These are phyloP conservation scores for Mycena haematopus DNA, from an alignment of 768 basidiomycete genomes.

Conservation along the genomic window DNA sequence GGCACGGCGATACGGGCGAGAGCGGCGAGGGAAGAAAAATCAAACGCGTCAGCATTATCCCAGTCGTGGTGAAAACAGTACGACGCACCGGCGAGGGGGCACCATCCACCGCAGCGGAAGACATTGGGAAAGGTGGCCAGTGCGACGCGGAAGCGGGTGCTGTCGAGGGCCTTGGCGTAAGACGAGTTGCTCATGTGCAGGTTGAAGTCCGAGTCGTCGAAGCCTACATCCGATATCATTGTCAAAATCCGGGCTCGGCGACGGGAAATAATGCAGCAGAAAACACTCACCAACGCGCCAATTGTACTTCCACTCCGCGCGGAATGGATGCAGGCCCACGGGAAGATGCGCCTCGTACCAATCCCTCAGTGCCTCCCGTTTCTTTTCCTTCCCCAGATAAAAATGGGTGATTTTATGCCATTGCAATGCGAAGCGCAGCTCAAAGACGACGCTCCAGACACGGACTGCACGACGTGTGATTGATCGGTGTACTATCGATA, in stretches of 20 bases:
- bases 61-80: too few relatives aligned
- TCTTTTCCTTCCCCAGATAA: slow-evolving; percentile 35
- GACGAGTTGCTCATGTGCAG: slow-evolving; percentile 82
- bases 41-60: too few relatives aligned
- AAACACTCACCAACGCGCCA: slow-evolving; percentile 48
- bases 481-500: neutral
- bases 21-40: too few relatives aligned
- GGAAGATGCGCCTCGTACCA: slow-evolving; percentile 35
- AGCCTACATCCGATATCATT: slow-evolving; percentile 31
- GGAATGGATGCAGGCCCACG: slow-evolving; percentile 66
- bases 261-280: neutral
- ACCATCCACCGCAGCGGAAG: slow-evolving; percentile 67
- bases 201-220: slow-evolving; percentile 79
- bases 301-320: slow-evolving; percentile 45
- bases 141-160: slow-evolving; percentile 54
- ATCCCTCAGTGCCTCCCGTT: slow-evolving; percentile 32
- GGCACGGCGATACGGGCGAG: too few relatives aligned
- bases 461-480: slow-evolving; percentile 1
- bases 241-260: neutral
- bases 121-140: slow-evolving; percentile 61
- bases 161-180: slow-evolving; percentile 72
- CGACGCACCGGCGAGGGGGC: slow-evolving; percentile 55
- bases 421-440: neutral
- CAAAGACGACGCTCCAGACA: slow-evolving; percentile 12
- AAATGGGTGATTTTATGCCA: slow-evolving; percentile 9